Percentiles rank a stretch among this genome's conserved stretches.
Conservation (phyloP, 805 yeast genomes). For the Lipomyces mesembrius region DNA sequence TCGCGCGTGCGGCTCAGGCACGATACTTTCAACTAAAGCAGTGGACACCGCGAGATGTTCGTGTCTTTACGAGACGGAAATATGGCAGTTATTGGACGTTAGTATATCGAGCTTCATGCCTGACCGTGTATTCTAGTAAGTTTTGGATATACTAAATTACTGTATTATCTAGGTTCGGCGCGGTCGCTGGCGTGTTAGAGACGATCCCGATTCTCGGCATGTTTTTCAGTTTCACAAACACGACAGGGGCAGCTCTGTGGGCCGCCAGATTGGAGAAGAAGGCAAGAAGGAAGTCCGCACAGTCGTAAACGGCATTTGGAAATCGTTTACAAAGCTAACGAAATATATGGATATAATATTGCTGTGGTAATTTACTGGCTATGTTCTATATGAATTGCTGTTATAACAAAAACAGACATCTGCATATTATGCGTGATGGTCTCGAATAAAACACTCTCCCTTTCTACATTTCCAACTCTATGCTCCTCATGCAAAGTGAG, state of each 20-base stretch:
- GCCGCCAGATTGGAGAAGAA: constrained; percentile 31
- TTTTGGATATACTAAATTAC: not conserved
- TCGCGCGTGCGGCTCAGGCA: constrained; percentile 53
- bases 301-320: not conserved
- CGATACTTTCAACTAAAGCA: constrained; percentile 59
- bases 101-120: constrained; percentile 6
- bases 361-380: not conserved
- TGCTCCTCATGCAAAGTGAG: constrained; percentile 32
- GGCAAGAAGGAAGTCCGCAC: not conserved
- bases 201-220: constrained; percentile 32
- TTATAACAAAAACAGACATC: not conserved
- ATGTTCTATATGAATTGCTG: not conserved
- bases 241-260: constrained; percentile 39
- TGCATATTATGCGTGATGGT: not conserved
- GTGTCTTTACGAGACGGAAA: constrained; percentile 23
- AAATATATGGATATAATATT: not conserved
- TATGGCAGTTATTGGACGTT: constrained; percentile 33
- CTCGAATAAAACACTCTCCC: not conserved
- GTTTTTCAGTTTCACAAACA: constrained; percentile 34
- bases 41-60: constrained; percentile 48
- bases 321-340: not conserved
- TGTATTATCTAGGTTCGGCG: constrained; percentile 27
- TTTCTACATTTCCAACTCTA: not conserved
- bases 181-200: constrained; percentile 31
- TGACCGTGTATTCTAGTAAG: not conserved